Conservation (phyloP, 345 rosid genomes). For the Geranium brycei region DNA sequence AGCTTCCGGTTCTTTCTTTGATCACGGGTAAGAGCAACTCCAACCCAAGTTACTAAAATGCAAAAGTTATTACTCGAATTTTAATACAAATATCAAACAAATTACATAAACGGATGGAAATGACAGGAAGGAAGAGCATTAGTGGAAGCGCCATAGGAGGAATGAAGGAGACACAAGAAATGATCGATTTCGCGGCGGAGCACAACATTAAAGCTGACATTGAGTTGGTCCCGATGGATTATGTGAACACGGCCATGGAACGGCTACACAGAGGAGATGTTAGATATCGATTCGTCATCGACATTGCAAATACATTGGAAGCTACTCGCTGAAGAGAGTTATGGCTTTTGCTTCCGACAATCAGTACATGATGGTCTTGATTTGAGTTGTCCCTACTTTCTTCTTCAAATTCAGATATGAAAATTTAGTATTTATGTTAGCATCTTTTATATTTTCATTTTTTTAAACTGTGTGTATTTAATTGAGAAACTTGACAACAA, state of each 20-base stretch:
- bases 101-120: too few species aligned
- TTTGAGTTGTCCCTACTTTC: too few species aligned
- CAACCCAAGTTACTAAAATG: too few species aligned
- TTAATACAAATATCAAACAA: too few species aligned
- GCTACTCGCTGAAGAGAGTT: not conserved
- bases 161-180: constrained; percentile 49
- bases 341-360: too few species aligned
- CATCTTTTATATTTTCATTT: too few species aligned
- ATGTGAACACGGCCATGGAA: constrained; percentile 46
- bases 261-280: constrained; percentile 35
- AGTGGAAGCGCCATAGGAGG: constrained; percentile 43
- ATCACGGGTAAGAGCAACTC: constrained; percentile 9
- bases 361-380: too few species aligned
- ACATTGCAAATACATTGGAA: constrained; percentile 27
- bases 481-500: too few species aligned
- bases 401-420: too few species aligned
- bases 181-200: constrained; percentile 42
- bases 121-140: constrained; percentile 29
- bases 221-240: constrained; percentile 44
- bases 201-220: constrained; percentile 37
- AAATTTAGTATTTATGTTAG: too few species aligned
- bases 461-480: too few species aligned
- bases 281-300: constrained; percentile 47
- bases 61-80: too few species aligned
- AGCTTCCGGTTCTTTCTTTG: constrained; percentile 31